Conservation (phyloP, 164 flowering plant species). For the Liquidambar formosana region DNA sequence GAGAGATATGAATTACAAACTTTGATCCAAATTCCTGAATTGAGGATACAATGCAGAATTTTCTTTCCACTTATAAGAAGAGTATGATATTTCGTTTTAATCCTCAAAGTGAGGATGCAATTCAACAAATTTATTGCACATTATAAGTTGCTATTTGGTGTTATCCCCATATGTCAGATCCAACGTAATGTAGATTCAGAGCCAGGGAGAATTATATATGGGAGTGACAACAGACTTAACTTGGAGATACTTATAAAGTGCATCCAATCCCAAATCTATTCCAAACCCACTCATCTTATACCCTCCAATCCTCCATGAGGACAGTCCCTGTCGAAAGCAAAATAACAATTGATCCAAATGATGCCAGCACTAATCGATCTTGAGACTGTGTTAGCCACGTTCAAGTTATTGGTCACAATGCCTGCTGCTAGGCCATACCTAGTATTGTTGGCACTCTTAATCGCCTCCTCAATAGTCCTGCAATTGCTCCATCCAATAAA, state of each 20-base stretch:
- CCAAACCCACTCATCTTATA: conserved; percentile 79
- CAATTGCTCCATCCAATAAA: background rate
- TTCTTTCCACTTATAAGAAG: too few relatives aligned
- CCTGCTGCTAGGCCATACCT: conserved; percentile 75
- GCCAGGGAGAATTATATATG: conserved; percentile 72
- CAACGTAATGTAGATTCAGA: conserved; percentile 27
- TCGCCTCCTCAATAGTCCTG: conserved; percentile 74
- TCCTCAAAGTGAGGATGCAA: too few relatives aligned
- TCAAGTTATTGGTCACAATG: conserved; percentile 59
- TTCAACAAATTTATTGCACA: too few relatives aligned
- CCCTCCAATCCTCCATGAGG: conserved; percentile 85
- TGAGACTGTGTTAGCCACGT: conserved; percentile 66
- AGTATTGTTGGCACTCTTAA: conserved; percentile 62
- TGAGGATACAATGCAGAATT: too few relatives aligned
- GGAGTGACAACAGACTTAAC: conserved; percentile 75
- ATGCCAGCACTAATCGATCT: conserved; percentile 75
- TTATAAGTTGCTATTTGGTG: too few relatives aligned
- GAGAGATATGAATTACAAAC: too few relatives aligned
- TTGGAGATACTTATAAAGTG: conserved; percentile 66
- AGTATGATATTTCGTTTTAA: too few relatives aligned
- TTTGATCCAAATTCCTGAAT: too few relatives aligned
- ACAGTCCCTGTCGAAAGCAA: conserved; percentile 48
- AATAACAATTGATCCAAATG: conserved; percentile 78
- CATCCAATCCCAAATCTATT: conserved; percentile 57
- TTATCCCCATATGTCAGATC: too few relatives aligned